A percentile compares a stretch with the other conserved stretches of the same genome.
Evolutionary conservation across 768 basidiomycete species (phyloP).

Genomic region (Pholiota conissans): DNA sequence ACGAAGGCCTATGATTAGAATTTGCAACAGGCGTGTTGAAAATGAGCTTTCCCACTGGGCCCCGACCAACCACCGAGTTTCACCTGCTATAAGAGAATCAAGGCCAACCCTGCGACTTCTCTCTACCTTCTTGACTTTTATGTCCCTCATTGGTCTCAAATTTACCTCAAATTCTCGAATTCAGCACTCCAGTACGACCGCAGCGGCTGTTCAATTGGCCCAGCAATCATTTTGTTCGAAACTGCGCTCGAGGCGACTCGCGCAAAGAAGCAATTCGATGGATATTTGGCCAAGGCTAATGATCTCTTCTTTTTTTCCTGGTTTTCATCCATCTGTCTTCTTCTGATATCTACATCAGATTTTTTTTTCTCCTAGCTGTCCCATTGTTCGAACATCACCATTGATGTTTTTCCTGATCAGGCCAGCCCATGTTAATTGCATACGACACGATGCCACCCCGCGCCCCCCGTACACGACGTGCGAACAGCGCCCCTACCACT

Average conservation of each 20-base stretch:
- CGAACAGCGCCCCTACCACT: constrained; percentile 50
- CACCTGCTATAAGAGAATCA: constrained; percentile 52
- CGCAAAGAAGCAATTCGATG: constrained; percentile 84
- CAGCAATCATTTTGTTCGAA: constrained; percentile 79
- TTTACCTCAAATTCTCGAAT: constrained; percentile 10
- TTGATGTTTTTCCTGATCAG: constrained; percentile 33
- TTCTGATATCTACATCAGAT: background rate
- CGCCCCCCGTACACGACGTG: constrained; percentile 41
- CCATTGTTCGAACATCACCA: background rate
- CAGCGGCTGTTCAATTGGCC: constrained; percentile 88
- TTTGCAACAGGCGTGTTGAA: no score
- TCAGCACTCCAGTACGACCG: constrained; percentile 78
- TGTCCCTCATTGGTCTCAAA: constrained; percentile 34
- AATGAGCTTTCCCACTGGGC: no score
- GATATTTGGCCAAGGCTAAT: constrained; percentile 87
- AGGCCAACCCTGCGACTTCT: constrained; percentile 50
- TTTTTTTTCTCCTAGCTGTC: background rate
- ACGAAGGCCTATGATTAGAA: no score
- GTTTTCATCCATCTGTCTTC: background rate
- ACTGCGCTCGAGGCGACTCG: constrained; percentile 74
- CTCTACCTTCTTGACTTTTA: constrained; percentile 31
- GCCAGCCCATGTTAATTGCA: constrained; percentile 74
- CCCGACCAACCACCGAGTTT: constrained; percentile 69
- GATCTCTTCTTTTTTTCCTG: constrained; percentile 9
- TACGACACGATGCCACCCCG: constrained; percentile 54